Conservation (phyloP, 768 basidiomycete genomes). For the Phlegmacium glaucopus region DNA sequence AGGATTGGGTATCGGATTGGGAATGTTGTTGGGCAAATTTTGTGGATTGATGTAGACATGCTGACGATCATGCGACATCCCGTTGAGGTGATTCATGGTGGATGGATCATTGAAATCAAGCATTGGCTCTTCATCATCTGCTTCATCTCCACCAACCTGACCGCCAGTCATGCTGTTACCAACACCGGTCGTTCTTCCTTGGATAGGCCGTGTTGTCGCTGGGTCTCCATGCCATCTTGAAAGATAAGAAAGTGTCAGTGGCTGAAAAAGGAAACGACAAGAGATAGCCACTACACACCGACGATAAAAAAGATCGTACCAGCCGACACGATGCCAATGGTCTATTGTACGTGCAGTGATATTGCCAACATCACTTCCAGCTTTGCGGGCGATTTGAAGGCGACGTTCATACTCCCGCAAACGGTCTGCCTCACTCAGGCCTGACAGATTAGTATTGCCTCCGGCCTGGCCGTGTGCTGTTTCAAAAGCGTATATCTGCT, state of each 20-base stretch:
- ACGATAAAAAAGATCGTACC: slow-evolving; percentile 72
- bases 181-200: slow-evolving; percentile 31
- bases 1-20: slow-evolving; percentile 20
- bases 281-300: slow-evolving; percentile 37
- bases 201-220: slow-evolving; percentile 48
- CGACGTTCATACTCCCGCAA: slow-evolving; percentile 72
- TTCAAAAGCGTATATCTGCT: slow-evolving; percentile 77
- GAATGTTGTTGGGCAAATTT: slow-evolving; percentile 16
- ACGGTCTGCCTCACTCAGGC: slow-evolving; percentile 58
- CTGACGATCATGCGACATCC: slow-evolving; percentile 23
- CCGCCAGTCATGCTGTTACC: slow-evolving; percentile 26
- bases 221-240: slow-evolving; percentile 67
- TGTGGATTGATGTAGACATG: not conserved
- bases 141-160: slow-evolving; percentile 34
- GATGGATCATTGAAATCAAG: slow-evolving; percentile 41
- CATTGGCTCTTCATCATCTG: slow-evolving; percentile 50
- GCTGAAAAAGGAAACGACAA: slow-evolving; percentile 2
- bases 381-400: slow-evolving; percentile 60
- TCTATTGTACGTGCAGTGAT: slow-evolving; percentile 72
- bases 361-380: slow-evolving; percentile 68
- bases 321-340: slow-evolving; percentile 75
- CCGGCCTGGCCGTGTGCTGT: slow-evolving; percentile 39
- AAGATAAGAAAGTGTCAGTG: slow-evolving; percentile 6
- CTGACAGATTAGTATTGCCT: slow-evolving; percentile 30
- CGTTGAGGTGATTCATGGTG: slow-evolving; percentile 30